Evolutionary conservation across 2,329 filamentous ascomycete species (phyloP), one percentile per base, ranked within the genome.

Genomic region (Graphiopsis chlorocephala): DNA sequence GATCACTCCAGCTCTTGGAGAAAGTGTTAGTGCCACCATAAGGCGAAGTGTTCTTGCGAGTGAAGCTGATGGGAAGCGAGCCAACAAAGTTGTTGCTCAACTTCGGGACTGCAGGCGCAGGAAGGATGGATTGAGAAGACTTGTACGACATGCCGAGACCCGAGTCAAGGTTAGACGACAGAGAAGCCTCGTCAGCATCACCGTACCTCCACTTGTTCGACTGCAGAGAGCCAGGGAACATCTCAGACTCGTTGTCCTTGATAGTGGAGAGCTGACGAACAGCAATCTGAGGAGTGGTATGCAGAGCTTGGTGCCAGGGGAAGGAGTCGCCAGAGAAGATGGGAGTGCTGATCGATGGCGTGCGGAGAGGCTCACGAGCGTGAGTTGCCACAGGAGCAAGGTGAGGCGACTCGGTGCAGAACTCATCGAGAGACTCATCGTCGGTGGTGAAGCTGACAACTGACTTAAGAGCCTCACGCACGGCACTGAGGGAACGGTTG

Each of bases 1-100:
- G 88, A 77, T 99, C 95, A 74, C 93, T 97, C 95, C 95, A 99
- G 83, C 95, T 98, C 89, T 98, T 98, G 64, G 95, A 97, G 56
- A 96, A 91, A 56, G 85, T 82, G 63, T 64, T 72, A 66, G 66
- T 65, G 8, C 56, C 61, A 56, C 68, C 67, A 38, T 74, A 74
- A 14, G 71, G 70, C 10, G 65, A 61, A 65, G 86, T 48, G 4
- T 91, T 88, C 84, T 94, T 89, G 85, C 75, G 84, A 80, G 70
- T 72, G 69, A 76, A 72, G 81, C 74, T 68, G 87, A 83, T 81
- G 0, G 92, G 90, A 74, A 95, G 88, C 15, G 90, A 90, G 78
- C 93, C 91, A 68, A 73, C 69, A 55, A 73, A 88, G 75, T 95
- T 94, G 5, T 95, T 83, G 82, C 17, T 66, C 80, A 79, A 68